phyloP scores from a whole-genome alignment of 352 stramenopile species.

The Thraustochytrium sp. region DNA sequence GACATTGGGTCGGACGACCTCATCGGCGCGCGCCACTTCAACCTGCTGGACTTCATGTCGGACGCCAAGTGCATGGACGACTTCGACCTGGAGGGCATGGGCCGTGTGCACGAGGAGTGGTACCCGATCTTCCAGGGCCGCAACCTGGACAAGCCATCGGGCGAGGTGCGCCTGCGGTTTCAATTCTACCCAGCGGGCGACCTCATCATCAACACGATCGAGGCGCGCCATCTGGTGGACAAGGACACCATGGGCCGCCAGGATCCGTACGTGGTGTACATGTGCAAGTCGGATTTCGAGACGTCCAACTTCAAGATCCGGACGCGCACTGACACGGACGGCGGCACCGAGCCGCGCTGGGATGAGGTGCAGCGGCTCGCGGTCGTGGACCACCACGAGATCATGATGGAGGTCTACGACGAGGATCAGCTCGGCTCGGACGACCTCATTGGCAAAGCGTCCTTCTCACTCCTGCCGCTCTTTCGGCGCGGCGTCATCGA shows the following conservation, averaged over 20 bases:
- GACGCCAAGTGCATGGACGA: slow-evolving; percentile 43
- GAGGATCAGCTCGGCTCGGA: slow-evolving; percentile 73
- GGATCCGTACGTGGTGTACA: slow-evolving; percentile 54
- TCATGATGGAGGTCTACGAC: slow-evolving; percentile 80
- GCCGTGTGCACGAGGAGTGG: slow-evolving; percentile 32
- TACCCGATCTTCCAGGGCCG: slow-evolving; percentile 56
- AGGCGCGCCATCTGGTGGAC: slow-evolving; percentile 44
- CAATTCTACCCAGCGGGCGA: slow-evolving; percentile 71
- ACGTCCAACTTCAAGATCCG: slow-evolving; percentile 62
- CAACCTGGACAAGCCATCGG: slow-evolving; percentile 63
- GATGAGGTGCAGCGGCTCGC: slow-evolving; percentile 72
- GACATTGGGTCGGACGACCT: slow-evolving; percentile 79
- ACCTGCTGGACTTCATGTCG: slow-evolving; percentile 53
- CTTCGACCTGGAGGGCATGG: slow-evolving; percentile 17
- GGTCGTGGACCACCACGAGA: slow-evolving; percentile 83
- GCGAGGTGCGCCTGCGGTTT: slow-evolving; percentile 67
- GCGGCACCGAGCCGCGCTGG: slow-evolving; percentile 72
- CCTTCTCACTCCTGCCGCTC: slow-evolving; percentile 74
- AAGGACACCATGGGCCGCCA: slow-evolving; percentile 45
- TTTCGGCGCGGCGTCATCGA: slow-evolving; percentile 78
- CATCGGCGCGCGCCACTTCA: slow-evolving; percentile 58
- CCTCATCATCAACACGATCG: slow-evolving; percentile 59
- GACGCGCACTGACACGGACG: slow-evolving; percentile 77
- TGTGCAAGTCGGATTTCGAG: slow-evolving; percentile 59
- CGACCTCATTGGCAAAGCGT: slow-evolving; percentile 74